Conservation (phyloP, 192 early-diverging fungal species). For the Coemansia sp. region DNA sequence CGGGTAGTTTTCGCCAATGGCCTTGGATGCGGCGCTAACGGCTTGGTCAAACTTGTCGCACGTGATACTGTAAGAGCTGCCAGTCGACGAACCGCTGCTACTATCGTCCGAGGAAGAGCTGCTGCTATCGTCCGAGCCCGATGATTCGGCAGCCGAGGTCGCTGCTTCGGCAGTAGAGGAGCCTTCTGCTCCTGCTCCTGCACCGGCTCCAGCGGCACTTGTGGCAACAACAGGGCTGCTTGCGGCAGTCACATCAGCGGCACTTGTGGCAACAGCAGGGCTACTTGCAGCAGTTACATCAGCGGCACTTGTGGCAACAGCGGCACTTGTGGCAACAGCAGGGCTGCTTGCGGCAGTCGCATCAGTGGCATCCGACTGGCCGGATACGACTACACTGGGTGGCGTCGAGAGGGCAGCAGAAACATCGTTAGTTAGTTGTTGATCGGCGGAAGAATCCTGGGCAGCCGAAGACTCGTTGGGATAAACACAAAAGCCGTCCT, state of each 20-base stretch:
- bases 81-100: conserved; percentile 9
- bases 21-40: conserved; percentile 33
- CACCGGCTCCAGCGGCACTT: not conserved
- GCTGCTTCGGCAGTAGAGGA: not conserved
- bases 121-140: conserved; percentile 4
- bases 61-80: conserved; percentile 31
- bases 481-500: conserved; percentile 27
- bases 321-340: not conserved
- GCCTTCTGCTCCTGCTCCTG: not conserved
- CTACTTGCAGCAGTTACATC: not conserved
- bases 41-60: conserved; percentile 52
- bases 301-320: not conserved
- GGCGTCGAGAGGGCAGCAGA: not conserved
- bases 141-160: conserved; percentile 7
- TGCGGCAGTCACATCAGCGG: not conserved
- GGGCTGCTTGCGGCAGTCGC: not conserved
- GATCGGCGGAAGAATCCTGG: not conserved
- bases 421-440: not conserved
- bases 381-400: not conserved
- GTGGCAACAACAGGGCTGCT: not conserved
- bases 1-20: conserved; percentile 39
- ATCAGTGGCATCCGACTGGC: conserved; percentile 1
- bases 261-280: not conserved
- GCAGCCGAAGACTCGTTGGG: not conserved
- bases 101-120: conserved; percentile 1